Evolutionary conservation across 2,329 filamentous ascomycete species (phyloP), one percentile per base, ranked within the genome.

Genomic region (Xylariales sp.): DNA sequence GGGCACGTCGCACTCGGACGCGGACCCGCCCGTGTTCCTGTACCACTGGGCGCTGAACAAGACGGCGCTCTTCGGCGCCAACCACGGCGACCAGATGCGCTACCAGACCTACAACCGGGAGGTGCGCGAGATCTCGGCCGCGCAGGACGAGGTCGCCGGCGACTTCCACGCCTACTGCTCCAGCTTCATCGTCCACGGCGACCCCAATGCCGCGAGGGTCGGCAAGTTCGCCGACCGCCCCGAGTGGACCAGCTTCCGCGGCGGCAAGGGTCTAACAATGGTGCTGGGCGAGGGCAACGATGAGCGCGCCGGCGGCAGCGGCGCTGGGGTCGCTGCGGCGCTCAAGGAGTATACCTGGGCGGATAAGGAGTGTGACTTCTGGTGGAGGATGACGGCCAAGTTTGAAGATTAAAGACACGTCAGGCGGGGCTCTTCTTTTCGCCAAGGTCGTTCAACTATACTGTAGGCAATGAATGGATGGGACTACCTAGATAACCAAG

Each of bases 201-300:
- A 38, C 16, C 21, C 54, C 45, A 5, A 47, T 45, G 5, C 24
- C 46, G 5, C 45, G 17, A 44, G 40, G 29, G 51, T 19, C 2
- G 27, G 52, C 0, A 50, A 28, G 20, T 55, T 53, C 34, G 38
- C 41, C 1, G 30, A 47, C 12, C 35, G 55, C 1, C 46, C 50
- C 1, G 28, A 48, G 21, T 57, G 55, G 56, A 36, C 40, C 1
- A 15, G 61, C 4, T 49, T 50, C 10, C 52, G 47, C 4, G 40
- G 45, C 1, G 51, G 51, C 2, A 50, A 55, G 27, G 52, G 52
- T 1, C 45, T 51, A 17, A 61, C 65, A 1, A 67, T 74, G 66
- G 42, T 67, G 0, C 57, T 74, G 16, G 69, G 70, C 1, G 55
- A 66, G 24, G 69, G 62, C 0, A 74, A 73, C 45, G 63, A 73